Base-by-base conservation (phyloP, 306 rosid species). In the Astragalus glycyphyllos region DNA sequence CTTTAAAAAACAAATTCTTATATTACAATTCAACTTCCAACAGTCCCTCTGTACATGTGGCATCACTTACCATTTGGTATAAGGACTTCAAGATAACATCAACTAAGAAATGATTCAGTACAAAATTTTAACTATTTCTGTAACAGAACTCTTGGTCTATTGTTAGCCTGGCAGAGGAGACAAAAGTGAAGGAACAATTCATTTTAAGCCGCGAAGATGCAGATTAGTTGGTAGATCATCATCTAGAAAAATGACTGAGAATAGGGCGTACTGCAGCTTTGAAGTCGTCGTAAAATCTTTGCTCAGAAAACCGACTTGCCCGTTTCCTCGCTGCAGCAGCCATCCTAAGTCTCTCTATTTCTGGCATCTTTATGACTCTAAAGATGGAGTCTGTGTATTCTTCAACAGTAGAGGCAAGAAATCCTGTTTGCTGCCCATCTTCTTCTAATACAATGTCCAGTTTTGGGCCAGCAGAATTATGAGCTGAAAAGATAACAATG, bases 381-480 rank as follows among this genome's bases (percentile, higher is more conserved):
- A 84, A 76, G 64, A 94, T 87, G 63, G 96, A 89, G 26, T 90
- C 95, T 34, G 96, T 89, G 83, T 90, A 94, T 80, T 94, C 98
- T 23, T 94, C 84, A 14, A 83, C 66, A n/a, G 80, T 79, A 57
- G 82, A 17, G 59, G 96, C 97, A 41, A 94, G 98, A 79, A 90
- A 89, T 58, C 98, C 98, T n/a, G 97, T 94, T 73, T 82, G 87
- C 37, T 12, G n/a, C n/a, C n/a, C n/a, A n/a, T n/a, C n/a, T n/a
- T n/a, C n/a, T n/a, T n/a, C n/a, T n/a, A n/a, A n/a, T n/a, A n/a
- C n/a, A n/a, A n/a, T n/a, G n/a, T n/a, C n/a, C n/a, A n/a, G n/a
- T n/a, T n/a, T n/a, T n/a, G 98, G 98, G 54, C 98, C 98, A 40
- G 98, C 98, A 60, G 98, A 94, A 77, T 90, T 83, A 76, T 94